phyloP scores from a whole-genome alignment of 305 asterid genomes.

The Fraxinus floribunda region DNA sequence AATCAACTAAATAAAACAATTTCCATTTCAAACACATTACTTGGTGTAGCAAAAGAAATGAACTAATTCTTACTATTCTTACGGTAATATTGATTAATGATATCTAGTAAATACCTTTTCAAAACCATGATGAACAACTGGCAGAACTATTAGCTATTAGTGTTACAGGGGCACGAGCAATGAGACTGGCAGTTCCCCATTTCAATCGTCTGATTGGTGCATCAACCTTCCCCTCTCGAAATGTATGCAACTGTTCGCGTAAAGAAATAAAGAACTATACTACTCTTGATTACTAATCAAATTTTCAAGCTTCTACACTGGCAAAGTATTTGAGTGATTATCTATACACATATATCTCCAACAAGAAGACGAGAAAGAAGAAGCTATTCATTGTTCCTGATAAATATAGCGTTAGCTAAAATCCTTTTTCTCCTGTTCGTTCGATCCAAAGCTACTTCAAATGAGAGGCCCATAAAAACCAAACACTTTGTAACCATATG shows the following conservation, averaged over 20 bases:
- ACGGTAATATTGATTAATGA: background rate
- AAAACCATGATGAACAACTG: constrained; percentile 84
- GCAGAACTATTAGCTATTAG: constrained; percentile 65
- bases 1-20: background rate
- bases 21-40: background rate
- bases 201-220: constrained; percentile 80
- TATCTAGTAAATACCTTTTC: constrained; percentile 53
- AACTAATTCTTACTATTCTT: background rate
- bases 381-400: background rate
- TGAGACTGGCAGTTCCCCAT: constrained; percentile 99
- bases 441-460: background rate
- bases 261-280: constrained; percentile 22
- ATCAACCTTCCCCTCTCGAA: constrained; percentile 90
- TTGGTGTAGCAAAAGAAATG: constrained; percentile 5
- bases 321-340: background rate
- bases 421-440: background rate
- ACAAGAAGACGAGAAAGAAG: background rate
- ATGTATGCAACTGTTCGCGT: constrained; percentile 75
- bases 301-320: background rate
- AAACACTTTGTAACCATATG: background rate
- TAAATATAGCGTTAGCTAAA: background rate
- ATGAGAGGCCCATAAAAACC: background rate
- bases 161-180: constrained; percentile 84
- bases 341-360: background rate
- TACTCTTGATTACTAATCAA: background rate